Conservation (phyloP, 2,329 filamentous ascomycete genomes). For the Ophiocordyceps camponoti-floridani region DNA sequence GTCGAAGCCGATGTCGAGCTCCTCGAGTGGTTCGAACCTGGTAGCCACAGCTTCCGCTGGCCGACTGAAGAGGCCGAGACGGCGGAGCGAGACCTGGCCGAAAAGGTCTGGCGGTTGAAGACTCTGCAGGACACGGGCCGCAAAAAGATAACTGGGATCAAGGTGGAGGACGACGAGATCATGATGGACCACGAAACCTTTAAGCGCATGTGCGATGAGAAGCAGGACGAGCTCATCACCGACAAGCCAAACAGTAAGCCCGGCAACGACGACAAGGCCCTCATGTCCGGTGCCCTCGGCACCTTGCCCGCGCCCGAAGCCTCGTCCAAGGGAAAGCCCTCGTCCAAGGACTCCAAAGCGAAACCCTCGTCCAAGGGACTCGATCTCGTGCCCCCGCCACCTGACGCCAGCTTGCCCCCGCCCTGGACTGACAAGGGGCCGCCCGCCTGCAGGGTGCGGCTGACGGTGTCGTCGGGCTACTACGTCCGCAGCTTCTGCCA, state of each 20-base stretch:
- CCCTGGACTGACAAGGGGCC: constrained; percentile 45
- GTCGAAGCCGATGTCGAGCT: constrained; percentile 72
- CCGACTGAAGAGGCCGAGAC: constrained; percentile 61
- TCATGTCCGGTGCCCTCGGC: constrained; percentile 42
- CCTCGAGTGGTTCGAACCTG: constrained; percentile 70
- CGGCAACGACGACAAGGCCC: constrained; percentile 13
- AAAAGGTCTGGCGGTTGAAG: constrained; percentile 49
- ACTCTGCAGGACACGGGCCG: constrained; percentile 32
- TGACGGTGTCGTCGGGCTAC: constrained; percentile 91
- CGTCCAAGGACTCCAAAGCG: constrained; percentile 15
- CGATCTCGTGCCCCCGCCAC: constrained; percentile 33
- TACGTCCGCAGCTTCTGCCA: constrained; percentile 91
- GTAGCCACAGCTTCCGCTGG: constrained; percentile 62
- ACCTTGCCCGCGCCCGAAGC: constrained; percentile 26
- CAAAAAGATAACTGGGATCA: constrained; percentile 34
- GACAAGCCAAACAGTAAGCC: constrained; percentile 24
- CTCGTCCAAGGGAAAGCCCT: constrained; percentile 20
- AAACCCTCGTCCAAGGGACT: constrained; percentile 22
- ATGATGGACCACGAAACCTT: constrained; percentile 36
- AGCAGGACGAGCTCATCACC: constrained; percentile 36
- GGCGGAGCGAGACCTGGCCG: constrained; percentile 58
- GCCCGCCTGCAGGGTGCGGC: constrained; percentile 64
- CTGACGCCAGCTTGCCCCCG: constrained; percentile 27
- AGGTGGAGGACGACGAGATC: constrained; percentile 35
- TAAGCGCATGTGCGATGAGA: constrained; percentile 40